A percentile compares a stretch with the other conserved stretches of the same genome.
Conservation (phyloP, 2,329 filamentous ascomycete species). For the Chalara sp. region DNA sequence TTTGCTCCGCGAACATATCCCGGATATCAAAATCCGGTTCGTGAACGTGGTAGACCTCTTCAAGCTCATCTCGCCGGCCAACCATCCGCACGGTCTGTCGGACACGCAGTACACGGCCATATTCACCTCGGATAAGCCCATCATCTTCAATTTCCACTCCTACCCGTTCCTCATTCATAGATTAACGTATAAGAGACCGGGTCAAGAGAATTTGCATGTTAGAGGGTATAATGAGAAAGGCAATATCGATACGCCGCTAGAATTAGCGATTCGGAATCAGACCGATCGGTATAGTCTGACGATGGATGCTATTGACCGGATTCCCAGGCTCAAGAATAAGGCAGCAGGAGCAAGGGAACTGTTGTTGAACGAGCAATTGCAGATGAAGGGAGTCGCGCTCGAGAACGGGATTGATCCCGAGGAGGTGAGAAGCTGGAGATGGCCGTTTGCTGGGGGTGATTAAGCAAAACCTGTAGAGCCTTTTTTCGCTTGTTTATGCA, state of each 20-base stretch:
- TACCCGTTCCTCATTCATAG: slow-evolving; percentile 77
- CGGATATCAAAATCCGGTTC: slow-evolving; percentile 67
- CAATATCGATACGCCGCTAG: slow-evolving; percentile 75
- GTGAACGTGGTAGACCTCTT: slow-evolving; percentile 78
- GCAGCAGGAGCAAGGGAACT: slow-evolving; percentile 56
- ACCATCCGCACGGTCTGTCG: slow-evolving; percentile 68
- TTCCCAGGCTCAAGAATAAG: slow-evolving; percentile 55
- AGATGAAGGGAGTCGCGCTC: slow-evolving; percentile 57
- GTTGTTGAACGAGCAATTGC: slow-evolving; percentile 58
- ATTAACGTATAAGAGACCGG: slow-evolving; percentile 68
- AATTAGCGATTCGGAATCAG: slow-evolving; percentile 70
- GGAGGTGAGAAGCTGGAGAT: slow-evolving; percentile 21
- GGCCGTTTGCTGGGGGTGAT: slow-evolving; percentile 18
- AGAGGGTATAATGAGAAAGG: slow-evolving; percentile 77
- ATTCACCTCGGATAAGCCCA: slow-evolving; percentile 65
- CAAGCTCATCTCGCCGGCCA: slow-evolving; percentile 63
- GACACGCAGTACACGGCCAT: slow-evolving; percentile 60
- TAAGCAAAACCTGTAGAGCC: no score
- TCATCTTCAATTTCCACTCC: slow-evolving; percentile 81
- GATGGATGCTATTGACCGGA: slow-evolving; percentile 68
- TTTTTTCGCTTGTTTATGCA: no score
- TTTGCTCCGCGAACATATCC: slow-evolving; percentile 63
- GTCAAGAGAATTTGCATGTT: slow-evolving; percentile 63
- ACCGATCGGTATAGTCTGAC: slow-evolving; percentile 73
- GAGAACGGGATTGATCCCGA: slow-evolving; percentile 63